phyloP scores from a whole-genome alignment of 2,329 filamentous ascomycete genomes.

The Didymella segeticola region DNA sequence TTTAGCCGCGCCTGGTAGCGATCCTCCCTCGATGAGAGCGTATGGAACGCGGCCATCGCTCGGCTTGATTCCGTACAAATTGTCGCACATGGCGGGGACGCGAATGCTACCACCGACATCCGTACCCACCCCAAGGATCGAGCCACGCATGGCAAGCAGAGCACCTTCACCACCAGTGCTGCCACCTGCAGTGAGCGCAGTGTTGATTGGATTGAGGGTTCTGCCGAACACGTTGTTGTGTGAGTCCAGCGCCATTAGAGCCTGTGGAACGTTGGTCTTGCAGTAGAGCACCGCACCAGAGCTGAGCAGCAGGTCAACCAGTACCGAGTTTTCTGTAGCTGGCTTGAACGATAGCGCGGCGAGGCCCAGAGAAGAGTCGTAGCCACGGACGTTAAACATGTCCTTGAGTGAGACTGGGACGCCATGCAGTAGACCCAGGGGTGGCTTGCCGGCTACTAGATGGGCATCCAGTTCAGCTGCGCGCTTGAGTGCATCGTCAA shows the following conservation, averaged over 20 bases:
- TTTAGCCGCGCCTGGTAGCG: slow-evolving; percentile 56
- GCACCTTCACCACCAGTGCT: slow-evolving; percentile 62
- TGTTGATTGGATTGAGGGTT: slow-evolving; percentile 58
- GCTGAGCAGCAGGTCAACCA: slow-evolving; percentile 54
- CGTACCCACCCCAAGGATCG: slow-evolving; percentile 59
- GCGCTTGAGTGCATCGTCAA: slow-evolving; percentile 43
- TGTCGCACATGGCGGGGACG: slow-evolving; percentile 59
- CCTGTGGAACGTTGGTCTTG: slow-evolving; percentile 64
- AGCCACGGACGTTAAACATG: slow-evolving; percentile 57
- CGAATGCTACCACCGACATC: slow-evolving; percentile 63
- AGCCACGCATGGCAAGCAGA: slow-evolving; percentile 57
- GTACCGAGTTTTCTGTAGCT: slow-evolving; percentile 44
- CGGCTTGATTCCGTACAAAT: slow-evolving; percentile 57
- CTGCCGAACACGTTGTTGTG: slow-evolving; percentile 60
- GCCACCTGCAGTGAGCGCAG: slow-evolving; percentile 58
- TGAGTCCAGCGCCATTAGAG: slow-evolving; percentile 59
- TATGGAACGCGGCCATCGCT: slow-evolving; percentile 58
- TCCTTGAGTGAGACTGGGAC: slow-evolving; percentile 58
- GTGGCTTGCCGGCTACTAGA: slow-evolving; percentile 46
- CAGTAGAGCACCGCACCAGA: slow-evolving; percentile 59
- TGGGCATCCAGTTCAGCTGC: slow-evolving; percentile 51
- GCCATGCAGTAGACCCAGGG: slow-evolving; percentile 56
- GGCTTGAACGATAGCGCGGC: slow-evolving; percentile 54
- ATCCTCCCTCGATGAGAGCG: slow-evolving; percentile 59
- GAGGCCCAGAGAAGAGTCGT: slow-evolving; percentile 53